These are phyloP conservation scores for Tuber melanosporum DNA, from an alignment of 495 filamentous ascomycete species.

Conservation along the genomic window DNA sequence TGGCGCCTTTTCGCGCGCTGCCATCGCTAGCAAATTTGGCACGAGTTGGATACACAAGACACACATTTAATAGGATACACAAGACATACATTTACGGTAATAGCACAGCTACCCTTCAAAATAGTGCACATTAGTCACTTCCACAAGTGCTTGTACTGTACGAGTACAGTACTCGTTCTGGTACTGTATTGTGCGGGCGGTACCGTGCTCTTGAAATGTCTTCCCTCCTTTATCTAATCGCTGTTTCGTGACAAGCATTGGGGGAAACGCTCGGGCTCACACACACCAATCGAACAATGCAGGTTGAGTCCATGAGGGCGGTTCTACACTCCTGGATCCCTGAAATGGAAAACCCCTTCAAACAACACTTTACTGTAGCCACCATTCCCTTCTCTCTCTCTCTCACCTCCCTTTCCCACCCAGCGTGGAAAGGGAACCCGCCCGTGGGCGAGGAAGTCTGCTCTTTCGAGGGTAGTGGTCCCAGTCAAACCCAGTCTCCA, in stretches of 20 bases:
- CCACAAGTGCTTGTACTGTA: neutral
- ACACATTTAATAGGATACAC: too few species aligned
- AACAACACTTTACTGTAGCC: neutral
- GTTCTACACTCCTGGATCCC: neutral
- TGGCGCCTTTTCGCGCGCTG: neutral
- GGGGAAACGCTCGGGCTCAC: neutral
- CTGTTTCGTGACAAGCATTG: neutral
- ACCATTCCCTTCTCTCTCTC: neutral
- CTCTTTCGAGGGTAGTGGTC: neutral
- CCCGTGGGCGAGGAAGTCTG: neutral
- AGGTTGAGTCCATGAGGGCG: neutral
- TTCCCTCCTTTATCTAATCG: slow-evolving; percentile 6
- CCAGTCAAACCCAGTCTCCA: neutral
- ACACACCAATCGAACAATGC: neutral
- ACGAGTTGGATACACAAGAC: too few species aligned
- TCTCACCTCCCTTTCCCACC: neutral
- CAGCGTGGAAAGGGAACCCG: neutral
- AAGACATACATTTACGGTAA: neutral
- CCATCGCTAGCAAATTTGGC: too few species aligned
- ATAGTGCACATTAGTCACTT: neutral
- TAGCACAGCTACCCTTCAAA: neutral
- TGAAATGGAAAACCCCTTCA: neutral
- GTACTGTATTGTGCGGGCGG: neutral
- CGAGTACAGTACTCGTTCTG: too few species aligned
- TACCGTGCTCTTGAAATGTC: neutral